A percentile compares a stretch with the other conserved stretches of the same genome.
Evolutionary conservation across 768 basidiomycete genomes (phyloP).

Genomic region (Leccinum broughii): DNA sequence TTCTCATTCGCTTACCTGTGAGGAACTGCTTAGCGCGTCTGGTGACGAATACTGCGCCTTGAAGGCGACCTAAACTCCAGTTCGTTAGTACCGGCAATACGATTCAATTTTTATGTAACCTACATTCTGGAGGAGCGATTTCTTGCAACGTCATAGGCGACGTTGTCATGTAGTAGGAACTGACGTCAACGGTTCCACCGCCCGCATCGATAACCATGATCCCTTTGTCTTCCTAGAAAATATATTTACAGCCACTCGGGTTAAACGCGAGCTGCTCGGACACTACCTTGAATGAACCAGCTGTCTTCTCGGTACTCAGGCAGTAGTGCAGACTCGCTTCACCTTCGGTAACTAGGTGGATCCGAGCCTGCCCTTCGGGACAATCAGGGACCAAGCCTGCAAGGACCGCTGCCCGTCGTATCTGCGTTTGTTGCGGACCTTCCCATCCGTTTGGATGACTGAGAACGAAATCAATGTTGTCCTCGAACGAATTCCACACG

Average conservation of each 20-base stretch:
- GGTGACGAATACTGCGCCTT: conserved; percentile 54
- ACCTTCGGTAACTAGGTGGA: conserved; percentile 52
- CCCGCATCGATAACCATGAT: conserved; percentile 62
- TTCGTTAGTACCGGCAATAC: neutral
- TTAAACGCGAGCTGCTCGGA: neutral
- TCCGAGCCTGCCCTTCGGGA: conserved; percentile 35
- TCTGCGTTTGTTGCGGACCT: conserved; percentile 42
- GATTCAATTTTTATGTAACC: conserved; percentile 5
- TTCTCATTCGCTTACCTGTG: conserved; percentile 28
- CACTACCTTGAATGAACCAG: conserved; percentile 29
- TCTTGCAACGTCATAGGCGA: conserved; percentile 43
- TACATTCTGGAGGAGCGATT: conserved; percentile 47
- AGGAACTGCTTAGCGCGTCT: conserved; percentile 43
- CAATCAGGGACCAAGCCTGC: conserved; percentile 43
- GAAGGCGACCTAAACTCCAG: conserved; percentile 43
- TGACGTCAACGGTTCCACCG: conserved; percentile 62
- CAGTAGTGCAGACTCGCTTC: conserved; percentile 55
- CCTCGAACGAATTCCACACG: conserved; percentile 43
- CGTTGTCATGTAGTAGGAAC: conserved; percentile 48
- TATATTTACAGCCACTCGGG: neutral
- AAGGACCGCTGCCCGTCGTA: conserved; percentile 43
- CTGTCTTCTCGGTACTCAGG: conserved; percentile 37
- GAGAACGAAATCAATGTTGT: conserved; percentile 46
- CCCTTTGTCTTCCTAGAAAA: conserved; percentile 42
- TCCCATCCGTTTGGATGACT: conserved; percentile 53